A percentile compares a stretch with the other conserved stretches of the same genome.
Evolutionary conservation across 1,139 yeast genomes (phyloP).

Genomic region (Scheffersomyces insectosa): DNA sequence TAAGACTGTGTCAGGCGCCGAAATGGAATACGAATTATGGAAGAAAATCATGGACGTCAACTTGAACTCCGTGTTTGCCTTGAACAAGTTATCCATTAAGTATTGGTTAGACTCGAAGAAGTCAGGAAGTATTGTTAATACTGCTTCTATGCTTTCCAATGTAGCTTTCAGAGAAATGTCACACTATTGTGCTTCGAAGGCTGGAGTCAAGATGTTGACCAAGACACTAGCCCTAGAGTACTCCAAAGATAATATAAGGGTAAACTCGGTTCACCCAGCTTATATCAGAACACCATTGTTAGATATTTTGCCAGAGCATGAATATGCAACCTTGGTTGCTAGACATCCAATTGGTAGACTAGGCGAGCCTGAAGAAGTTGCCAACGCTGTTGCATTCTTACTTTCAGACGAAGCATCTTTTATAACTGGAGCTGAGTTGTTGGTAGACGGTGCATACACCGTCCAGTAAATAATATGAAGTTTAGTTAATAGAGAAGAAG

Average conservation of each 20-base stretch:
- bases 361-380: conserved; percentile 1
- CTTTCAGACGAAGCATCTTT: neutral
- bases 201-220: conserved; percentile 14
- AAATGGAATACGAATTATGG: neutral
- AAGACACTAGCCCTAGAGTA: conserved; percentile 14
- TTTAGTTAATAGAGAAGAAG: no score
- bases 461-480: neutral
- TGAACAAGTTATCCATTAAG: neutral
- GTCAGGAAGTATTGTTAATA: neutral
- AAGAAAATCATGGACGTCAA: neutral
- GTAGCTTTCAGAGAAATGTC: neutral
- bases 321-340: neutral
- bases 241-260: conserved; percentile 14
- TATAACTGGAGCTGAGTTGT: neutral
- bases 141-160: neutral
- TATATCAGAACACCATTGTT: conserved; percentile 5
- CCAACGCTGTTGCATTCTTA: neutral
- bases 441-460: neutral
- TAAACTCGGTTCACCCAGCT: conserved; percentile 18
- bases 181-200: conserved; percentile 14
- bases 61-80: neutral
- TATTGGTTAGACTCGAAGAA: neutral
- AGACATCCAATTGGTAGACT: neutral
- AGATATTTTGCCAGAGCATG: neutral
- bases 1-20: neutral